These are phyloP conservation scores for Blastobotrys aristatus DNA, from an alignment of 1,139 yeast species.

Conservation along the genomic window DNA sequence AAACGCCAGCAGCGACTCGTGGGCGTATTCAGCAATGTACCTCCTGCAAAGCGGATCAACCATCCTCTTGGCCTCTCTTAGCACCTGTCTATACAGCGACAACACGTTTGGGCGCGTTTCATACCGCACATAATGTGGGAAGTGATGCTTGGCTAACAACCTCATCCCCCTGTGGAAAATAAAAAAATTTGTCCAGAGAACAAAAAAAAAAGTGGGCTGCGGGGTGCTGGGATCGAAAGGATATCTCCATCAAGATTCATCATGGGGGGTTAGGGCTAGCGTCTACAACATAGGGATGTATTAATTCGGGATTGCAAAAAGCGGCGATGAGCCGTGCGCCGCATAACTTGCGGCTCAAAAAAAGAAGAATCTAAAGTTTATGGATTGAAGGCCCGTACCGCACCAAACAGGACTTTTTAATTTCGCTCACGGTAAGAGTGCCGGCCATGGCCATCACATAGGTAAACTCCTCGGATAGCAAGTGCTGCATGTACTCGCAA, in stretches of 20 bases:
- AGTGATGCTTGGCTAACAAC: no score
- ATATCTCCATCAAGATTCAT: no score
- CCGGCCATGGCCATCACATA: slow-evolving; percentile 34
- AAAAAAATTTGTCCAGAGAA: no score
- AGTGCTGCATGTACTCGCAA: slow-evolving; percentile 37
- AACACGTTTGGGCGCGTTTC: slow-evolving; percentile 17
- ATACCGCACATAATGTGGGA: slow-evolving; percentile 21
- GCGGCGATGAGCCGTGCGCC: no score
- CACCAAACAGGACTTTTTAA: slow-evolving; percentile 24
- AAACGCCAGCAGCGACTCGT: slow-evolving; percentile 22
- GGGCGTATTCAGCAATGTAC: slow-evolving; percentile 17
- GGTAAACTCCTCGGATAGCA: slow-evolving; percentile 32
- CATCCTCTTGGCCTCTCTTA: slow-evolving; percentile 16
- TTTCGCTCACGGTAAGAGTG: slow-evolving; percentile 20
- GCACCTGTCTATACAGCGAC: slow-evolving; percentile 18
- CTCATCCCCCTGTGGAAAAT: no score
- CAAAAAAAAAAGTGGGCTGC: no score
- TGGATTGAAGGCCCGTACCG: slow-evolving; percentile 27
- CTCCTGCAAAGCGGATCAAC: slow-evolving; percentile 25
- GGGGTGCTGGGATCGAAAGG: no score
- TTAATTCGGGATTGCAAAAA: no score
- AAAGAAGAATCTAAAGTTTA: slow-evolving; percentile 25
- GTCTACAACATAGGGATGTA: no score
- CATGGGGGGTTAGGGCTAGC: no score
- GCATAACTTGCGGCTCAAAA: no score